Conservation (phyloP, 352 stramenopile species). For the Phytophthora macrochlamydospora region DNA sequence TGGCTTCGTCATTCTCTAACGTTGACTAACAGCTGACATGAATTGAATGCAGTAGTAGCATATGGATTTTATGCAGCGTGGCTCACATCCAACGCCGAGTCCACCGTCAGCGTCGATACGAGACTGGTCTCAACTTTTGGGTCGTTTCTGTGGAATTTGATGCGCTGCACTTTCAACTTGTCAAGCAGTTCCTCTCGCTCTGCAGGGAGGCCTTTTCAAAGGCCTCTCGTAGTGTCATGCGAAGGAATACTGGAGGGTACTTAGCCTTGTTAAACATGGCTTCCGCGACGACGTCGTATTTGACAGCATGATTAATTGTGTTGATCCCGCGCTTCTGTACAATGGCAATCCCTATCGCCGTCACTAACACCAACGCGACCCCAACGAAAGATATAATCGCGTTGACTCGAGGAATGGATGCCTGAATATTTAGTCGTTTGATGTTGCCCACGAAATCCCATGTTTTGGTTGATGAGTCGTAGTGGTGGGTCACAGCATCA, state of each 20-base stretch:
- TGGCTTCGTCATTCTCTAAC: no score
- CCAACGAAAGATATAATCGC: neutral
- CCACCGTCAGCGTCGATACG: no score
- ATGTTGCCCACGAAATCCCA: neutral
- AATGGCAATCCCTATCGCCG: neutral
- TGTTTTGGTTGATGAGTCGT: neutral
- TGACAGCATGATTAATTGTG: neutral
- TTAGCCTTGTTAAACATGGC: constrained; percentile 7
- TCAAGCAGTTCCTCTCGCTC: no score
- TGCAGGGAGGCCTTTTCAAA: no score
- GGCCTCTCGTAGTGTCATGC: no score
- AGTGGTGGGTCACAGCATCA: constrained; percentile 11
- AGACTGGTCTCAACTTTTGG: no score
- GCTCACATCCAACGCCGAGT: no score
- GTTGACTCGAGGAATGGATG: neutral
- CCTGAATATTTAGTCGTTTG: neutral
- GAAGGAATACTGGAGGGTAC: constrained; percentile 4
- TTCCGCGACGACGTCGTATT: constrained; percentile 1
- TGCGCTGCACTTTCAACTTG: no score
- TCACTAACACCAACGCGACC: neutral
- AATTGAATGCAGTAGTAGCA: no score
- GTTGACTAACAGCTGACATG: no score
- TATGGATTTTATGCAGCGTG: no score
- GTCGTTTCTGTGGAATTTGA: no score
- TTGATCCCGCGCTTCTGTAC: neutral